Base-by-base conservation (phyloP, 257 asterid species). In the Primulina eburnea region DNA sequence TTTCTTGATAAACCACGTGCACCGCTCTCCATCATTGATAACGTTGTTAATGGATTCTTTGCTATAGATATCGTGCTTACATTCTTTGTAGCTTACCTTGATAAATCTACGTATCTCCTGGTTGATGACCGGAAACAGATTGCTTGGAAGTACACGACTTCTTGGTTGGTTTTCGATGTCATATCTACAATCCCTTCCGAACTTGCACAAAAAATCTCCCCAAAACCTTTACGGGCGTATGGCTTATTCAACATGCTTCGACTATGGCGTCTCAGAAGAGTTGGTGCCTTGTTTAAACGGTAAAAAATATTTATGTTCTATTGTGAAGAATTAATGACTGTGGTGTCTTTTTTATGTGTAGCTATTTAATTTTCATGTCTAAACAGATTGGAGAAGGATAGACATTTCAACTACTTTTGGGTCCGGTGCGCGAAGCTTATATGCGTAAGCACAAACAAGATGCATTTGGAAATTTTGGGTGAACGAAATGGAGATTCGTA, bases 31-130 rank as follows among this genome's bases (percentile, higher is more conserved):
- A 69, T 83, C 29, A 17, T 50, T 1, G 93, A 87, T 79, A 83
- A 87, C 29, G 67, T 87, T 47, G 87, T 85, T 53, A 87, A 87
- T 17, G 87, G 83, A 17, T 79, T 87, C 38, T 87, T 85, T 26
- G 87, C 85, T n/a, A 69, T 85, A 8, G 91, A 87, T 68, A 85
- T 87, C 7, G 35, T 85, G 18, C 85, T 85, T 2, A 85, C 90
- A 11, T 85, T 87, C 88, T 87, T 87, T 61, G 94, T 85, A 21
- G 89, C 90, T 5, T 87, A 83, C 77, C 52, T 78, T 28, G 91
- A 87, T 55, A 58, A 56, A 69, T 33, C 18, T 12, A 87, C 89
- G 0, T 79, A 85, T 50, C 83, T 85, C 52, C 78, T 85, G 2
- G 77, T 85, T 12, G 91, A 85, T 65, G 10, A 75, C 47, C 90